Conservation (phyloP, 177 flowering plant genomes). For the Vitis hybrid region DNA sequence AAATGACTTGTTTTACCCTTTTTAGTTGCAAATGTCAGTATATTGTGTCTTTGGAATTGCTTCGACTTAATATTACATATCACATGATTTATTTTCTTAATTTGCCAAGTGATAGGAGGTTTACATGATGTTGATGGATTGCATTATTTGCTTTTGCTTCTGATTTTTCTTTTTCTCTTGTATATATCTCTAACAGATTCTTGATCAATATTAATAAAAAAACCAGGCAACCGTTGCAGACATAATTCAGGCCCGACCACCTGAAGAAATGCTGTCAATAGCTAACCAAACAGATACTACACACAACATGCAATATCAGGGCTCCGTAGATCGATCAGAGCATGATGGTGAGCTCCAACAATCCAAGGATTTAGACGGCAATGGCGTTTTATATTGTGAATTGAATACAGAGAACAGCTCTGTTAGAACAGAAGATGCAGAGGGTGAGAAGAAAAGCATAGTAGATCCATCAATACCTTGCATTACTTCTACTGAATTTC, state of each 20-base stretch:
- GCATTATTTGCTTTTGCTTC: not conserved
- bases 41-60: not conserved
- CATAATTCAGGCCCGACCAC: conserved; percentile 25
- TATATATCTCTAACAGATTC: not conserved
- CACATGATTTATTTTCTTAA: not conserved
- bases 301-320: conserved; percentile 8
- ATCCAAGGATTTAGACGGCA: conserved; percentile 30
- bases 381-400: conserved; percentile 49
- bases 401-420: conserved; percentile 26
- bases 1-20: not conserved
- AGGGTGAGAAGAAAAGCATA: not conserved
- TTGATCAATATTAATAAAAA: not conserved
- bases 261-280: conserved; percentile 12
- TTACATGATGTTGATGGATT: not conserved
- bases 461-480: conserved; percentile 7
- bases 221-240: conserved; percentile 64
- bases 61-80: not conserved
- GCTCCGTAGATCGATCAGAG: conserved; percentile 8
- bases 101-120: too few species aligned
- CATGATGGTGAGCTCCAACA: conserved; percentile 10
- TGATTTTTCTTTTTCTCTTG: not conserved
- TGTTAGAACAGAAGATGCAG: conserved; percentile 6
- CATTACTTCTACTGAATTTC: conserved; percentile 1
- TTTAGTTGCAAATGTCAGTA: not conserved
- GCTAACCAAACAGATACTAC: conserved; percentile 20